Evolutionary conservation across 495 filamentous ascomycete species (phyloP), one percentile per base, ranked within the genome.

Genomic region (Pseudevernia furfuracea): DNA sequence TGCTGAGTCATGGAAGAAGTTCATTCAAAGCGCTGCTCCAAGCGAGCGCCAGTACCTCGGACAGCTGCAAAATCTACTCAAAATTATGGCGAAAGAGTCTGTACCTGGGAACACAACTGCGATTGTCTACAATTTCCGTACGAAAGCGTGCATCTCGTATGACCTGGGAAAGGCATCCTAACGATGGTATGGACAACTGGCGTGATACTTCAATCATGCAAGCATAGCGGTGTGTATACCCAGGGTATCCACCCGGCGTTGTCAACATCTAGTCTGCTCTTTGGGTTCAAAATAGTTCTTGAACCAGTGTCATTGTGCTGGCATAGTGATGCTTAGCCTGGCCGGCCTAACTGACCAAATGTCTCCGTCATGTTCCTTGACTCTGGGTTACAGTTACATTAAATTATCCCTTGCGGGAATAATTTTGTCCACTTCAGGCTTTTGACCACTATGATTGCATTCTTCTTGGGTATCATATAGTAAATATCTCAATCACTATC

Each of bases 41-140:
- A 83, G 80, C 4, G 94, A 98, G 73, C 84, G 90, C 59, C 85
- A 88, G 70, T 97, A 97, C 70, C 78, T 96, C n/a, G 80, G 84
- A 52, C 89, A 97, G 70, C 80, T 97, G 48, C 89, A 94, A 69
- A 89, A 91, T 52, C 77, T 96, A 68, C 79, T 98, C 25, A 71
- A 73, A 14, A 82, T 81, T 55, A 76, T 86, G 72, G 83, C 83
- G 48, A 80, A 80, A 64, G 82, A 89, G 71, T 80, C 77, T 64
- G 77, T 79, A 37, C 9, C 55, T 9, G 55, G 44, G n/a, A 78
- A 82, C 30, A 77, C 78, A n/a, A 85, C 88, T 68, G 86, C 87
- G 14, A 91, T 92, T 73, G 83, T 93, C 28, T 92, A 91, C 71
- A 93, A 92, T 70, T 90, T 90, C 63, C 78, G 89, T 39, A 91